Evolutionary conservation across 1,139 yeast species (phyloP).

Genomic region (Geotrichum cucujoidarum): DNA sequence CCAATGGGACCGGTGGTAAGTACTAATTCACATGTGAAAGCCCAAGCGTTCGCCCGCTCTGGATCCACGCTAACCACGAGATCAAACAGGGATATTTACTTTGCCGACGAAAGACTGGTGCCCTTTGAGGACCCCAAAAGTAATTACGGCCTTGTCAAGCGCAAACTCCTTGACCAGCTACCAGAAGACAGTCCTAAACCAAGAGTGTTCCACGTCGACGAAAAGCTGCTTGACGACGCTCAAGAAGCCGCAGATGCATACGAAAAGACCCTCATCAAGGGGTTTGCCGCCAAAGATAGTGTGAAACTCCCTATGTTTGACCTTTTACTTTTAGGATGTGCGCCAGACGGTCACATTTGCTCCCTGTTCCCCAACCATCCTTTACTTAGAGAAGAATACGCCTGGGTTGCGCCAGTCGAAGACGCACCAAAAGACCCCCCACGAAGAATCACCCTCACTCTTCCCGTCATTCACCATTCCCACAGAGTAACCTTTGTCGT

Average conservation of each 20-base stretch:
- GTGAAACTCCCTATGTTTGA: conserved; percentile 95
- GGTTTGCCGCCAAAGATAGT: conserved; percentile 94
- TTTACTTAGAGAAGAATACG: conserved; percentile 79
- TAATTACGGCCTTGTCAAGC: conserved; percentile 83
- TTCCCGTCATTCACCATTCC: conserved; percentile 93
- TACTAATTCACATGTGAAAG: not conserved
- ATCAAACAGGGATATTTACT: conserved; percentile 59
- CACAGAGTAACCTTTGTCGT: conserved; percentile 90
- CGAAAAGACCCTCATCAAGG: conserved; percentile 76
- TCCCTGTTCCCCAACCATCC: conserved; percentile 92
- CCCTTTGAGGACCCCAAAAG: conserved; percentile 80
- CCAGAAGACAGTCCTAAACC: conserved; percentile 50
- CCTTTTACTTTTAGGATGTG: conserved; percentile 85
- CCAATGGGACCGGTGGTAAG: conserved; percentile 81
- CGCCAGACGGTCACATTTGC: conserved; percentile 98
- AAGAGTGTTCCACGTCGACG: conserved; percentile 76
- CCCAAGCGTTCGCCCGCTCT: too few species aligned
- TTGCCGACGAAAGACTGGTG: conserved; percentile 94
- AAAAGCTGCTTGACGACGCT: conserved; percentile 69
- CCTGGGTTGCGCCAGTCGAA: conserved; percentile 94
- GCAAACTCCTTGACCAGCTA: conserved; percentile 71
- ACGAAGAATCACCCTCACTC: conserved; percentile 82
- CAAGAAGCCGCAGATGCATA: conserved; percentile 93
- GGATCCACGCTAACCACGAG: not conserved
- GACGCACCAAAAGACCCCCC: conserved; percentile 90